Conservation (phyloP, 768 basidiomycete genomes). For the Amanita molliuscula region DNA sequence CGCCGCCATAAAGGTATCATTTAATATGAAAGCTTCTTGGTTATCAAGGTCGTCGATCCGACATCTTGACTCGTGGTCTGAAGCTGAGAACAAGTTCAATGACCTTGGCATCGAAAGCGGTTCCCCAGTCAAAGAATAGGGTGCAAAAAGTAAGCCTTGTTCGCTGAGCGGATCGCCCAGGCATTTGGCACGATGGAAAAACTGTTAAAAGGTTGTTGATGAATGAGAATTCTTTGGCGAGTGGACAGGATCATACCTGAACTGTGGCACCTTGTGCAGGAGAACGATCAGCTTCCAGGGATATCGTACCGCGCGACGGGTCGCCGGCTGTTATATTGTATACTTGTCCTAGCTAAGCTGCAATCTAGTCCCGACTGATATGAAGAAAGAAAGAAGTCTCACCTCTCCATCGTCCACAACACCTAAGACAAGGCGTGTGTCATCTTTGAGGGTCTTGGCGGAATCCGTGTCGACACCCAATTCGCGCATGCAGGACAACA, state of each 20-base stretch:
- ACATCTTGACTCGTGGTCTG: constrained; percentile 1
- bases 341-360: constrained; percentile 31
- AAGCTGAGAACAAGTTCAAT: constrained; percentile 10
- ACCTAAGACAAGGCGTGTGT: constrained; percentile 47
- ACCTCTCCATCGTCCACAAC: constrained; percentile 23
- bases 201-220: constrained; percentile 16
- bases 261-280: constrained; percentile 40
- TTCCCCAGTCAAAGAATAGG: not conserved
- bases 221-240: not conserved
- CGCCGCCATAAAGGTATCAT: constrained; percentile 30
- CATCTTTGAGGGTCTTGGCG: constrained; percentile 34
- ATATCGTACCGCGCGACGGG: constrained; percentile 57
- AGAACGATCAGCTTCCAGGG: constrained; percentile 43
- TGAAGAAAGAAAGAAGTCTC: constrained; percentile 3
- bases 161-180: constrained; percentile 6
- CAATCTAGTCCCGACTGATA: not conserved
- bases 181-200: constrained; percentile 27
- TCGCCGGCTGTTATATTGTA: constrained; percentile 61
- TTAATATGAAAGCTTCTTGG: constrained; percentile 11
- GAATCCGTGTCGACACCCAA: constrained; percentile 13
- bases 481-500: constrained; percentile 42
- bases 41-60: not conserved
- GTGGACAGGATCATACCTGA: constrained; percentile 22
- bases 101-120: not conserved
- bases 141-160: not conserved